Base-by-base conservation (phyloP, 1,284 basidiomycete species). In the Pholiota adiposa region DNA sequence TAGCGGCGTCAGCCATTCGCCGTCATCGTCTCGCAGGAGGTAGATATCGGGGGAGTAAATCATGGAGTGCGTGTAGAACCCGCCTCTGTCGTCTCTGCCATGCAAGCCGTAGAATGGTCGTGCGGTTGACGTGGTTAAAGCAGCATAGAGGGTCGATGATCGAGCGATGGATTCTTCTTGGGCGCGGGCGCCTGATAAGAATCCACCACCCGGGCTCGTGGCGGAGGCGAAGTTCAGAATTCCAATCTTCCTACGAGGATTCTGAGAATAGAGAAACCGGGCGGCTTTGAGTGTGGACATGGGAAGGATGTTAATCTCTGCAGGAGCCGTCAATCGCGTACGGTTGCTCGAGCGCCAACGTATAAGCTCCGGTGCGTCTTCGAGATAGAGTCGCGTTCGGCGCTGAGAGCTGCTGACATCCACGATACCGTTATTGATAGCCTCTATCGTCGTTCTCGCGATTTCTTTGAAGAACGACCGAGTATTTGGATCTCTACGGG, bases 191-290 rank as follows among this genome's bases (percentile, higher is more conserved):
- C 88, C 89, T 29, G 65, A 75, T 31, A 83, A 74, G 70, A 90
- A 90, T 5, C 89, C 89, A 9, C 88, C 88, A 1, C 88, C 88
- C 0, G 86, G 85, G 23, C 83, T 83, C 58, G 77, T 87, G 5
- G 88, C 87, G 11, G 86, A 88, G 1, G 88, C 88, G 66, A 90
- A 90, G 69, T 86, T 90, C 38, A 90, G 80, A 14, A 89, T 73
- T 21, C 86, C 86, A 51, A 56, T 61, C 31, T 38, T 60, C 46
- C 41, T 62, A 44, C n/a, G 27, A 5, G 19, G 56, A 25, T 49
- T 16, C 12, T 48, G 21, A 0, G 51, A 41, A 14, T 67, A 53
- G 25, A 76, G 69, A 49, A 65, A 65, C 49, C 72, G 78, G 25
- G 82, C 80, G 18, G 82, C 85, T 41, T 83, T 77, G 16, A 88